Evolutionary conservation across 331 rosid genomes (phyloP).

Genomic region (Malus hybrid): DNA sequence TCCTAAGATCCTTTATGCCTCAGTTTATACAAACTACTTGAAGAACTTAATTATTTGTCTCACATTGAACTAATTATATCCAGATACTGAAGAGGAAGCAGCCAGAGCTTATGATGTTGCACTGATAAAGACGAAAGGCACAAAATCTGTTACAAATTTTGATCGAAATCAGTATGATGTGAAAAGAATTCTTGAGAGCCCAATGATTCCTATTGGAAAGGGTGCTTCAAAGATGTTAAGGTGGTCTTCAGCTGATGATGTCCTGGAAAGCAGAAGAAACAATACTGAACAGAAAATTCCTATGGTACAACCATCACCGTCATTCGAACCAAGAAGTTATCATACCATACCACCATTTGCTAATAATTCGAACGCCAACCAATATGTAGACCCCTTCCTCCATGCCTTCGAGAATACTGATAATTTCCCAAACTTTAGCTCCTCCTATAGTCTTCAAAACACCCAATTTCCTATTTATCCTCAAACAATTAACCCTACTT

Average conservation of each 20-base stretch:
- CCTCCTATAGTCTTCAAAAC: too few relatives aligned
- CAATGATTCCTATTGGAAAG: slow-evolving; percentile 12
- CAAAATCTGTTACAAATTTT: slow-evolving; percentile 13
- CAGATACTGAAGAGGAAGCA: slow-evolving; percentile 28
- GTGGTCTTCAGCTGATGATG: slow-evolving; percentile 1
- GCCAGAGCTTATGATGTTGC: slow-evolving; percentile 30
- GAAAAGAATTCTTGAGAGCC: slow-evolving; percentile 1
- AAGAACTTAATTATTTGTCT: background rate
- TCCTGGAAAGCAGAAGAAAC: background rate
- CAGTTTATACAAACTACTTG: background rate
- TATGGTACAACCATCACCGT: background rate
- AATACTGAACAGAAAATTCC: background rate
- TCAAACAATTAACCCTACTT: background rate
- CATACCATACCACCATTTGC: background rate
- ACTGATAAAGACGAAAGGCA: slow-evolving; percentile 8
- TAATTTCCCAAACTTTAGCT: too few relatives aligned
- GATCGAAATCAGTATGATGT: slow-evolving; percentile 11
- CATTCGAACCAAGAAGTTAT: background rate
- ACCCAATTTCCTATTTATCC: background rate
- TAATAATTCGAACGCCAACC: background rate
- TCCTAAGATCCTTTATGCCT: background rate
- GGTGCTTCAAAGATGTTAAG: slow-evolving; percentile 16
- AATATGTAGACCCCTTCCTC: background rate
- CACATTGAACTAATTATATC: background rate
- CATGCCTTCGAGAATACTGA: background rate